Base-by-base conservation (phyloP, 495 filamentous ascomycete species). In the Penicillium bovifimosum region DNA sequence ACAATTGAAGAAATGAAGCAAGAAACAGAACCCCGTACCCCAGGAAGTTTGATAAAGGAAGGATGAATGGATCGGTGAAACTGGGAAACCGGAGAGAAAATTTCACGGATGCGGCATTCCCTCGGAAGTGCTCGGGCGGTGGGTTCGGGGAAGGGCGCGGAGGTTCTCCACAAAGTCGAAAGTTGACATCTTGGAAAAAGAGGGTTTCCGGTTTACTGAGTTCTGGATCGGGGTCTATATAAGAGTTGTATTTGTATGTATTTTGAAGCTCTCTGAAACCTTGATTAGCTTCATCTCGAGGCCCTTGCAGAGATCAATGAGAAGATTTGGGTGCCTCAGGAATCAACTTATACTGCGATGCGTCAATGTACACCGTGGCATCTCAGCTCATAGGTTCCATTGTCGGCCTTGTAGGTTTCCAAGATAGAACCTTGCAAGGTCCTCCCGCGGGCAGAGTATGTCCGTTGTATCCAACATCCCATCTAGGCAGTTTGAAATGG, bases 41-140 rank as follows among this genome's bases (percentile, higher is more conserved):
- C 59, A 60, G 56, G 60, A 58, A 58, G 54, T 53, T 59, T 62
- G 53, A 59, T 56, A 60, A 56, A 65, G 55, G 54, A 61, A 64
- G 64, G 50, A 58, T 58, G 47, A 29, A 48, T 48, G 31, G 14
- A 35, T 48, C 46, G 48, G 56, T 54, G 53, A 59, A 62, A 54
- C 52, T 52, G 56, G 62, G 55, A 61, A 64, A 57, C 52, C 59
- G 60, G 58, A 67, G 66, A 69, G 68, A 74, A 74, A 74, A 72
- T 72, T 73, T 72, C 65, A 64, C 66, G 63, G 69, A 59, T 61
- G 61, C 70, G 69, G 71, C 59, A 68, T 64, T 66, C 62, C 66
- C 65, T 74, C 72, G 72, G 72, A 70, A 70, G 63, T 62, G 68
- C 64, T 75, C 72, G 72, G 72, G 69, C 63, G 68, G 61, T 65